A percentile compares a stretch with the other conserved stretches of the same genome.
Evolutionary conservation across 129 eudicot genomes (phyloP).

Genomic region (Artemisia tridentata): DNA sequence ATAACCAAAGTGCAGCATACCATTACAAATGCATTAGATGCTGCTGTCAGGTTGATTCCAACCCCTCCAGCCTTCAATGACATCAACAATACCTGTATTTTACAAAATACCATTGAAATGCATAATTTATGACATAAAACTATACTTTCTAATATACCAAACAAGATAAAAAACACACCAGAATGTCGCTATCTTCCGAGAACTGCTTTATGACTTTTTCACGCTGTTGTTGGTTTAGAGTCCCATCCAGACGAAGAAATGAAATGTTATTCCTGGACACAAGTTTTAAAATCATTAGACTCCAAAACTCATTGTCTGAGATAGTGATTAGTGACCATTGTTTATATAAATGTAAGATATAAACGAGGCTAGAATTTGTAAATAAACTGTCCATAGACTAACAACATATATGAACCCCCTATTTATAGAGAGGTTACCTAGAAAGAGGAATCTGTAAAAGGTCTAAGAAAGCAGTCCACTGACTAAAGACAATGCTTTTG

Average conservation of each 20-base stretch:
- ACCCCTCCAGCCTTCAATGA: constrained; percentile 99
- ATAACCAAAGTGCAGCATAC: constrained; percentile 31
- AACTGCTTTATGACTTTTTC: constrained; percentile 89
- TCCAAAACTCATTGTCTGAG: neutral
- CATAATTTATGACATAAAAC: neutral
- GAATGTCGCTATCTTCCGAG: constrained; percentile 70
- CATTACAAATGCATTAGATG: constrained; percentile 95
- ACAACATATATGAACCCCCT: neutral
- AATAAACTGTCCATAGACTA: neutral
- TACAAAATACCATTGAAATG: neutral
- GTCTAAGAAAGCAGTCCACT: constrained; percentile 97
- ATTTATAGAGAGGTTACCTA: constrained; percentile 42
- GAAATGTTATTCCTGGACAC: constrained; percentile 61
- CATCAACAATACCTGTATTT: constrained; percentile 75
- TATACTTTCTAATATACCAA: neutral
- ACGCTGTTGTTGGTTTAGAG: constrained; percentile 91
- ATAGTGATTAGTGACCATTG: neutral
- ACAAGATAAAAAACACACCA: constrained; percentile 42
- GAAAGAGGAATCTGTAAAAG: constrained; percentile 85
- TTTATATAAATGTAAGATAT: neutral
- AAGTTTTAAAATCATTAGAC: neutral
- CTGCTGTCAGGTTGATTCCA: constrained; percentile 95
- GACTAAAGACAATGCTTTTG: constrained; percentile 91
- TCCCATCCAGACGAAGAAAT: constrained; percentile 96
- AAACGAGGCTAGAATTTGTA: neutral